Conservation (phyloP, 352 stramenopile genomes). For the Phytophthora pini region DNA sequence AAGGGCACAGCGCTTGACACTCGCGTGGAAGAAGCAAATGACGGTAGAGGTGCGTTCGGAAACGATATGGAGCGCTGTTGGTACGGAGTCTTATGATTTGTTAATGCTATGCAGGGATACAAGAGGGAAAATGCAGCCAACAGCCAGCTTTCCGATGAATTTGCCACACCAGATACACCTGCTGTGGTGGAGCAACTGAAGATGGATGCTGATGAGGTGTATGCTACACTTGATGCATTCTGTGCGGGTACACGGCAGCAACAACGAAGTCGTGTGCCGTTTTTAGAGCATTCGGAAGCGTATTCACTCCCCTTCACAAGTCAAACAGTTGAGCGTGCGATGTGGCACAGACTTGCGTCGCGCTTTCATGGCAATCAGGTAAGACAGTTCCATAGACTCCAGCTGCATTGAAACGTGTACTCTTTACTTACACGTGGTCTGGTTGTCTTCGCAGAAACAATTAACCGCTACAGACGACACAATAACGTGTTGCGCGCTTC, state of each 20-base stretch:
- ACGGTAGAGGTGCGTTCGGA: conserved; percentile 7
- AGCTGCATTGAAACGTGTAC: neutral
- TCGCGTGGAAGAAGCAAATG: conserved; percentile 30
- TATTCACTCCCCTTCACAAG: conserved; percentile 22
- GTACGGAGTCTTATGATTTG: neutral
- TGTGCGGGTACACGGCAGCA: neutral
- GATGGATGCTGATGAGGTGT: conserved; percentile 10
- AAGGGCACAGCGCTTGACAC: conserved; percentile 20
- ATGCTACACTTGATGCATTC: conserved; percentile 20
- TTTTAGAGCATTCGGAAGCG: conserved; percentile 21
- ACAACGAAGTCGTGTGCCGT: neutral
- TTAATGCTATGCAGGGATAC: conserved; percentile 6
- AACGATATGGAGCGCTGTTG: neutral
- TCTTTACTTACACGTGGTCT: neutral
- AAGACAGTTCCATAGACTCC: neutral
- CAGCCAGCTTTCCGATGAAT: neutral
- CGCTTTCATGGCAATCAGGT: conserved; percentile 23
- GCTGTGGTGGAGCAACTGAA: conserved; percentile 10
- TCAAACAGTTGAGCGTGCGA: conserved; percentile 12
- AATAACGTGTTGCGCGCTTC: conserved; percentile 19
- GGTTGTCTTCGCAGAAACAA: conserved; percentile 1
- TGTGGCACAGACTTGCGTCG: conserved; percentile 15
- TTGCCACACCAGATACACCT: conserved; percentile 2
- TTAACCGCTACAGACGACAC: conserved; percentile 2
- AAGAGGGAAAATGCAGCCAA: neutral